A percentile compares a stretch with the other conserved stretches of the same genome.
Evolutionary conservation across 2,329 filamentous ascomycete genomes (phyloP).

Genomic region (Juglanconis juglandina): DNA sequence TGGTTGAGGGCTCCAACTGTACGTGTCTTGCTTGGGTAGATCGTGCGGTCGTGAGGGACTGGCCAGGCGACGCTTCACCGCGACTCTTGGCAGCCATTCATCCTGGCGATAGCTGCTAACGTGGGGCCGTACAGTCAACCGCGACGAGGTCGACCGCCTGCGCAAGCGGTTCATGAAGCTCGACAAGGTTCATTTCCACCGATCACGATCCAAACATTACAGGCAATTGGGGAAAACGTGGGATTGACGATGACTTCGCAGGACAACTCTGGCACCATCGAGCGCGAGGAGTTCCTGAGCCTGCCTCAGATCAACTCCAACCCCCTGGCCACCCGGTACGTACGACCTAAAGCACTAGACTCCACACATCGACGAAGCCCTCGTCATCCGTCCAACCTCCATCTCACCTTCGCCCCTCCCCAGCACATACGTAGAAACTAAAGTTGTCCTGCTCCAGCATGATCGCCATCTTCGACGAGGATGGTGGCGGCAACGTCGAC

Average conservation of each 20-base stretch:
- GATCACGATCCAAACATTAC: no score
- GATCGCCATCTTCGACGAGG: conserved; percentile 99
- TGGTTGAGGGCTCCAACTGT: conserved; percentile 97
- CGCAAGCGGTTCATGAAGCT: conserved; percentile 99
- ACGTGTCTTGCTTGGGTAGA: conserved; percentile 21
- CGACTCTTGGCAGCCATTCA: neutral
- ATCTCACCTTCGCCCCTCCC: neutral
- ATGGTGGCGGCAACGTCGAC: conserved; percentile 95
- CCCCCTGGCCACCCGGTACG: conserved; percentile 86
- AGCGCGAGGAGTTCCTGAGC: conserved; percentile 96
- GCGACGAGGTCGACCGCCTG: conserved; percentile 92
- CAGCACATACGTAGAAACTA: neutral
- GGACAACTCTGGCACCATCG: conserved; percentile 98
- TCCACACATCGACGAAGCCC: neutral
- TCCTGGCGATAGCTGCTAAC: neutral
- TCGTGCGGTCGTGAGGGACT: neutral
- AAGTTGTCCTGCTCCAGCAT: conserved; percentile 54
- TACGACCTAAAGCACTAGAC: neutral
- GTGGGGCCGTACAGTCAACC: conserved; percentile 66
- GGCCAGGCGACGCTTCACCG: neutral
- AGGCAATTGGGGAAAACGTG: neutral
- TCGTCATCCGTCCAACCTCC: neutral
- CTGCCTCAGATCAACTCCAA: conserved; percentile 97
- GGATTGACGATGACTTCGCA: conserved; percentile 33
- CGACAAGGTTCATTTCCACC: conserved; percentile 69